These are phyloP conservation scores for Rauvolfia tetraphylla DNA, from an alignment of 257 asterid genomes.

Conservation along the genomic window DNA sequence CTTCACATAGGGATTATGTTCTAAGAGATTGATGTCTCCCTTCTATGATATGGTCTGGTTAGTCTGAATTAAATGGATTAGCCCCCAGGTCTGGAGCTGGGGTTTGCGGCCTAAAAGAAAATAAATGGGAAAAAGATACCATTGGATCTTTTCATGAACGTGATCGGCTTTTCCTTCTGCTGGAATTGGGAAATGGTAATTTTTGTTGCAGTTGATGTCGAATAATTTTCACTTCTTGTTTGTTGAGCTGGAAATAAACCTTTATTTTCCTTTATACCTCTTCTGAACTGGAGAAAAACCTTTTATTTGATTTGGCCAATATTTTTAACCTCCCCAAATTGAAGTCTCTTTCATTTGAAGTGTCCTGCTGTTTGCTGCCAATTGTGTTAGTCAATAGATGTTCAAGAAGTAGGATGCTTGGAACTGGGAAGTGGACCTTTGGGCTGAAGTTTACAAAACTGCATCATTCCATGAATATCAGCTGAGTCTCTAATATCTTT, in stretches of 20 bases:
- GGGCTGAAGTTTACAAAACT: background rate
- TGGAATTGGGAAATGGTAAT: background rate
- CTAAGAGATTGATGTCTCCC: background rate
- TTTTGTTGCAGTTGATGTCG: background rate
- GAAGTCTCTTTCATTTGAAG: background rate
- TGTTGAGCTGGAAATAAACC: no score
- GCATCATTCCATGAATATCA: background rate
- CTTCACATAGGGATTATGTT: background rate
- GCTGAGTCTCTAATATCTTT: background rate
- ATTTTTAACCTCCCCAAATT: background rate
- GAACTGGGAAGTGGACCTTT: background rate
- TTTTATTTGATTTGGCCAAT: background rate
- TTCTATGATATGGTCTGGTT: background rate
- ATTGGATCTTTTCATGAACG: background rate
- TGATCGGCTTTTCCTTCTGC: background rate
- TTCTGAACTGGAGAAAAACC: background rate
- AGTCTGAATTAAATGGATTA: background rate
- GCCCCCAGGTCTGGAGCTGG: background rate
- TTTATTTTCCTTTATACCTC: no score
- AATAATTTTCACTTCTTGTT: background rate
- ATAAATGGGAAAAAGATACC: background rate
- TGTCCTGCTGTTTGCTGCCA: background rate
- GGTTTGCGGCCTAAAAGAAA: background rate
- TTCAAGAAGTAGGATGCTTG: background rate
- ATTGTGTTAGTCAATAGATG: background rate